Conservation (phyloP, 352 stramenopile species). For the Phytopythium montanum region DNA sequence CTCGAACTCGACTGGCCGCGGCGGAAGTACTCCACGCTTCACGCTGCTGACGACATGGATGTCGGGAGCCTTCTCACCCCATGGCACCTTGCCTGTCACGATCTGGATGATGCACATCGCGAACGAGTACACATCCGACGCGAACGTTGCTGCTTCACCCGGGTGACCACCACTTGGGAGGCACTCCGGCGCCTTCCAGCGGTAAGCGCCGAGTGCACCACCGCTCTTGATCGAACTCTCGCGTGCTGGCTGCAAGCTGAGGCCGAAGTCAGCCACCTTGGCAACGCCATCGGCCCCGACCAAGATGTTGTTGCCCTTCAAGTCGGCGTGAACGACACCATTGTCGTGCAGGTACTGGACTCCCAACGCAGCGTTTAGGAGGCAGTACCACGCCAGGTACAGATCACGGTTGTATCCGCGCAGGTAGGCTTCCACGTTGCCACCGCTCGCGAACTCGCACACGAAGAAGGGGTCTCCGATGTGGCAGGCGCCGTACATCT, state of each 20-base stretch:
- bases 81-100: conserved; percentile 32
- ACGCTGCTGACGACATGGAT: no score
- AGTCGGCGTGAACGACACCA: conserved; percentile 6
- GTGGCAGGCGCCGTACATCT: conserved; percentile 28
- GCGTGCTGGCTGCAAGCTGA: neutral
- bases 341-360: conserved; percentile 26
- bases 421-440: conserved; percentile 10
- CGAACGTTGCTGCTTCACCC: no score
- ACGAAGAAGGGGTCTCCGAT: conserved; percentile 12
- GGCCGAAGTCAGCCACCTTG: conserved; percentile 19
- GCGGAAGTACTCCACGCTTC: neutral
- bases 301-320: conserved; percentile 20
- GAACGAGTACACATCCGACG: conserved; percentile 36
- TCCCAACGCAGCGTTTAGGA: conserved; percentile 25
- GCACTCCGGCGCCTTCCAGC: no score
- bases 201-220: conserved; percentile 12
- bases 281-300: conserved; percentile 9
- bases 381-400: conserved; percentile 5
- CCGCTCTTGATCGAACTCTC: neutral
- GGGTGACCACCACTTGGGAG: no score
- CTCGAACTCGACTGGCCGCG: neutral
- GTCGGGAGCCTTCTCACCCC: neutral
- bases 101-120: conserved; percentile 38
- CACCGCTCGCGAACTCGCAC: conserved; percentile 5
- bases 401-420: neutral